Conservation (phyloP, 805 yeast genomes). For the Diddensiella caesifluorescens region DNA sequence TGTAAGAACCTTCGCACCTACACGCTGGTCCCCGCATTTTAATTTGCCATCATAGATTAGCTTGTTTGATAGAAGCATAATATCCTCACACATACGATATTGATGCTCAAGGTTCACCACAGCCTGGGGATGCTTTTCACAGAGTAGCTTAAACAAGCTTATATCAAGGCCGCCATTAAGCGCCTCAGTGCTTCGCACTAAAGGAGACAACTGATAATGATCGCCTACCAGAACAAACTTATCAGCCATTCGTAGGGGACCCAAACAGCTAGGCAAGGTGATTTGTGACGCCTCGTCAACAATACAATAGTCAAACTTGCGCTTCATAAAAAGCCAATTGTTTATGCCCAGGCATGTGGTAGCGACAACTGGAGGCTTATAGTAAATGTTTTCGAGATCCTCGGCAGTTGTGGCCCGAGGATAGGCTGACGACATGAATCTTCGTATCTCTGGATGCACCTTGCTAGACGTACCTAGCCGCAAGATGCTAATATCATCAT, state of each 20-base stretch:
- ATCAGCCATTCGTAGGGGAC: constrained; percentile 74
- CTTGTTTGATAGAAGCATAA: constrained; percentile 75
- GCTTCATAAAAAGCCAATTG: constrained; percentile 53
- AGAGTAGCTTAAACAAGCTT: constrained; percentile 70
- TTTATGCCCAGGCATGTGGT: constrained; percentile 77
- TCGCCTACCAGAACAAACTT: constrained; percentile 94
- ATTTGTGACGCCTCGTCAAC: constrained; percentile 97
- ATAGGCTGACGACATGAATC: constrained; percentile 34
- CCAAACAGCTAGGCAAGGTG: constrained; percentile 83
- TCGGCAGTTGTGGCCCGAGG: constrained; percentile 38
- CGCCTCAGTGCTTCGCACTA: constrained; percentile 68
- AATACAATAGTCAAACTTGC: constrained; percentile 83
- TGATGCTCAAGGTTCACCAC: constrained; percentile 77
- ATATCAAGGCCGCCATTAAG: constrained; percentile 57
- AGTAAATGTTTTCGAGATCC: constrained; percentile 44
- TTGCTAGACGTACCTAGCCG: constrained; percentile 58
- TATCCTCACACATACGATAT: constrained; percentile 88
- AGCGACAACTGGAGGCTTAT: constrained; percentile 71
- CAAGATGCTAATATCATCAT: constrained; percentile 43
- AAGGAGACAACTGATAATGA: constrained; percentile 88
- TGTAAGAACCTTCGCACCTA: constrained; percentile 52
- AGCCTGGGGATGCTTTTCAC: constrained; percentile 66
- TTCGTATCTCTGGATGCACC: constrained; percentile 57
- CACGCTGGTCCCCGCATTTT: constrained; percentile 64
- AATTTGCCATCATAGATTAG: constrained; percentile 72